phyloP scores from a whole-genome alignment of 352 stramenopile species.

The Phytophthora sp. region DNA sequence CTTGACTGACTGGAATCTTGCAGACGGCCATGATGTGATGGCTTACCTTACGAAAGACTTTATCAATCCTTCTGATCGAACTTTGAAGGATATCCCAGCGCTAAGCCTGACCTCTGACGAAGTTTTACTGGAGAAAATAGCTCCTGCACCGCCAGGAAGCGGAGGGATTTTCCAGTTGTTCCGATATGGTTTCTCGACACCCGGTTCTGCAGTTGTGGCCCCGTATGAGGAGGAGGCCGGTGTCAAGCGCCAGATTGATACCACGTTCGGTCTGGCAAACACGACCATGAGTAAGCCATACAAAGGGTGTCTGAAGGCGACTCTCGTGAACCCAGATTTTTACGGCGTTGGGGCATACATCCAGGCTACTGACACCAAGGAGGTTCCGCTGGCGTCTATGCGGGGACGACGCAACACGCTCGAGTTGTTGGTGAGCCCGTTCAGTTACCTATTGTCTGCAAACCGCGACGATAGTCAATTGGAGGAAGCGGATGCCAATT shows the following conservation, averaged over 20 bases:
- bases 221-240: constrained; percentile 55
- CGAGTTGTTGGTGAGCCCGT: constrained; percentile 73
- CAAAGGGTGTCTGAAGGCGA: constrained; percentile 52
- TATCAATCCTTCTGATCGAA: constrained; percentile 36
- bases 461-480: constrained; percentile 3
- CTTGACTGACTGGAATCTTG: constrained; percentile 59
- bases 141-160: constrained; percentile 36
- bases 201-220: constrained; percentile 1
- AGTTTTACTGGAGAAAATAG: constrained; percentile 13
- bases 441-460: constrained; percentile 60
- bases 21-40: constrained; percentile 43
- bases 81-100: constrained; percentile 43
- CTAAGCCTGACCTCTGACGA: constrained; percentile 41
- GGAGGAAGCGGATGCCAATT: constrained; percentile 18
- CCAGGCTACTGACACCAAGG: constrained; percentile 47
- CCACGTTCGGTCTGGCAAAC: constrained; percentile 61
- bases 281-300: constrained; percentile 62
- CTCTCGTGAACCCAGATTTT: constrained; percentile 58
- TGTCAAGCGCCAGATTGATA: constrained; percentile 50
- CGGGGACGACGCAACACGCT: constrained; percentile 65
- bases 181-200: constrained; percentile 41
- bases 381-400: constrained; percentile 34
- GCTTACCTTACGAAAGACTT: constrained; percentile 58
- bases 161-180: constrained; percentile 81
- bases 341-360: constrained; percentile 54